phyloP scores from a whole-genome alignment of 345 rosid species.

The Dipteronia dyeriana region DNA sequence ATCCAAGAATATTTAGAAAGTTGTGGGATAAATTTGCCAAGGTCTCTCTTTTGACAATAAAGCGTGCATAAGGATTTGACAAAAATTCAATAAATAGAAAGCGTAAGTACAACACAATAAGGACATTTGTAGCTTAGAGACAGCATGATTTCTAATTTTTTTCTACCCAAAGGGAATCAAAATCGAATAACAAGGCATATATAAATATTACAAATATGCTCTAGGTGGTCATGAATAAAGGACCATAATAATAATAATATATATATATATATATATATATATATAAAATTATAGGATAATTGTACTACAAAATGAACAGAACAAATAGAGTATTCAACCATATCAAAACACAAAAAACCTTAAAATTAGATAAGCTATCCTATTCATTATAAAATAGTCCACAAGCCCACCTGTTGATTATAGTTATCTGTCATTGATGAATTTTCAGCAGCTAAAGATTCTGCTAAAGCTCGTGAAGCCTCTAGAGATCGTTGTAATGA shows the following conservation, averaged over 20 bases:
- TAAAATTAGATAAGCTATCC: background rate
- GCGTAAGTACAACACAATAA: background rate
- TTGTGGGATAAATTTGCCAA: background rate
- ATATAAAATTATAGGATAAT: background rate
- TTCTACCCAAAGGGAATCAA: background rate
- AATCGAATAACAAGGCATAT: background rate
- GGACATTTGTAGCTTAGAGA: background rate
- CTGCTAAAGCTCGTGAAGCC: constrained; percentile 85
- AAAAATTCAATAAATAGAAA: background rate
- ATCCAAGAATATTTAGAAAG: background rate
- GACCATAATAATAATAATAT: background rate
- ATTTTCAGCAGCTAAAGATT: constrained; percentile 96
- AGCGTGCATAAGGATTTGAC: background rate
- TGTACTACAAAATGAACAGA: background rate
- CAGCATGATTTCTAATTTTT: background rate
- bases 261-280: no score
- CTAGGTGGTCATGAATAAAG: background rate
- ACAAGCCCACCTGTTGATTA: constrained; percentile 79
- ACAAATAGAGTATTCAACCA: background rate
- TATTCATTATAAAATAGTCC: background rate
- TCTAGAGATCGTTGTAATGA: constrained; percentile 96
- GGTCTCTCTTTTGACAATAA: constrained; percentile 10
- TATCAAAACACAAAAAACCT: background rate
- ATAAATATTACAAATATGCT: background rate
- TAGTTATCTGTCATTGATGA: constrained; percentile 88